Percentiles rank a stretch among this genome's conserved stretches.
These are phyloP conservation scores for Fusarium vanettenii DNA, from an alignment of 2,329 filamentous ascomycete species.

Conservation along the genomic window DNA sequence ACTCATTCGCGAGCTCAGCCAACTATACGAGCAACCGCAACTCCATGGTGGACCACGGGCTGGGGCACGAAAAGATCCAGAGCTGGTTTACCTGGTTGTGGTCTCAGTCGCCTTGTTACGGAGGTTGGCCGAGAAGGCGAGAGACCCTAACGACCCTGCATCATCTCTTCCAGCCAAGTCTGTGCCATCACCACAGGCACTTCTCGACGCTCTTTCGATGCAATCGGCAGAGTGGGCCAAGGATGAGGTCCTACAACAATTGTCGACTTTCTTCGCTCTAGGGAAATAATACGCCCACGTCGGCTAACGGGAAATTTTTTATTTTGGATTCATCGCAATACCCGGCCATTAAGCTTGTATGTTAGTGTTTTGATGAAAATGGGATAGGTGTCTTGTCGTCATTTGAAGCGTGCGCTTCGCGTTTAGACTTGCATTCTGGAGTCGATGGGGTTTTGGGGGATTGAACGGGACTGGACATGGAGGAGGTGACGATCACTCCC, in stretches of 20 bases:
- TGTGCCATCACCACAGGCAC: constrained; percentile 73
- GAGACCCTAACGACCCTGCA: constrained; percentile 63
- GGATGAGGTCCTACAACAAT: constrained; percentile 74
- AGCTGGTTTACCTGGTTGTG: constrained; percentile 72
- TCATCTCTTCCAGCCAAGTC: constrained; percentile 68
- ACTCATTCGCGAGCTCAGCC: constrained; percentile 78
- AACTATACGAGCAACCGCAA: constrained; percentile 66
- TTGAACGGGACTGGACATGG: constrained; percentile 18
- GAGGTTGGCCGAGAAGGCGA: constrained; percentile 75
- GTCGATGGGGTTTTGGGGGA: constrained; percentile 39
- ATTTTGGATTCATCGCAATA: constrained; percentile 37
- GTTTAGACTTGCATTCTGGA: constrained; percentile 46
- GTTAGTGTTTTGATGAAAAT: constrained; percentile 44
- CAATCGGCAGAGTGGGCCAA: constrained; percentile 70
- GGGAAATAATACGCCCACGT: constrained; percentile 57
- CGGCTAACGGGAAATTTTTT: neutral
- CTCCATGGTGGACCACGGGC: constrained; percentile 49
- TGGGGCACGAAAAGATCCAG: constrained; percentile 58
- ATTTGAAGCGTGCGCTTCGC: constrained; percentile 43
- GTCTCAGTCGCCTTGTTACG: constrained; percentile 76
- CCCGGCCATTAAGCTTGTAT: constrained; percentile 41
- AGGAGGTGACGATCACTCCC: constrained; percentile 37
- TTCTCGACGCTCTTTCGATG: constrained; percentile 76
- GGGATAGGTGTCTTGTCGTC: constrained; percentile 39
- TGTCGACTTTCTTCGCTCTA: constrained; percentile 66